These are phyloP conservation scores for Colletotrichum shisoi DNA, from an alignment of 2,329 filamentous ascomycete genomes.

Conservation along the genomic window DNA sequence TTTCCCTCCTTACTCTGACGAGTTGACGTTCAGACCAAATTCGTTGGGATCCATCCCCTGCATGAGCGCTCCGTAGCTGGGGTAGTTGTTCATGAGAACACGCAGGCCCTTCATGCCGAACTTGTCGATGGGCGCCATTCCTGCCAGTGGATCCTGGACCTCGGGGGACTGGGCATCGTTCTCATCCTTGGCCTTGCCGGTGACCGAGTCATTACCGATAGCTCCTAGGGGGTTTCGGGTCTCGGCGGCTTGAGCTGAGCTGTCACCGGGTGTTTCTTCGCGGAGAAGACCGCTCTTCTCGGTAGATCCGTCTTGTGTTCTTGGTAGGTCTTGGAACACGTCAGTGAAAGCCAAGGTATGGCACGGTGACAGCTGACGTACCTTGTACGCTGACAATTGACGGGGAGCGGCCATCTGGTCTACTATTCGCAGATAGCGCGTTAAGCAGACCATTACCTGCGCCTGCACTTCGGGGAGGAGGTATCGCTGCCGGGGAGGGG, in stretches of 20 bases:
- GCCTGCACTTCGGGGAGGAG: conserved; percentile 53
- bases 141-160: conserved; percentile 65
- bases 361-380: conserved; percentile 40
- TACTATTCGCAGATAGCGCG: conserved; percentile 67
- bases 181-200: conserved; percentile 54
- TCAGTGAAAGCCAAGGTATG: not conserved
- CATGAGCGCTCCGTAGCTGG: conserved; percentile 68
- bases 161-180: conserved; percentile 52
- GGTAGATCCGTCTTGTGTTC: conserved; percentile 55
- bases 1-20: conserved; percentile 64
- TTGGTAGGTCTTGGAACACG: conserved; percentile 43
- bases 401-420: conserved; percentile 60
- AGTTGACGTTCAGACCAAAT: conserved; percentile 66
- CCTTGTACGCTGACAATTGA: conserved; percentile 49
- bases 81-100: conserved; percentile 69
- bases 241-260: conserved; percentile 46
- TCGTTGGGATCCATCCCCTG: conserved; percentile 66
- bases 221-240: conserved; percentile 55
- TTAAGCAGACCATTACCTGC: conserved; percentile 68
- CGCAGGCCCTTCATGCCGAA: conserved; percentile 71
- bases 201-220: conserved; percentile 56
- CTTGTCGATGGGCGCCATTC: conserved; percentile 69
- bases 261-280: conserved; percentile 54
- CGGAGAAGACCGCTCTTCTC: conserved; percentile 56
- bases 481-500: conserved; percentile 45